These are phyloP conservation scores for Actinidia polygama DNA, from an alignment of 179 eudicot genomes.

Conservation along the genomic window DNA sequence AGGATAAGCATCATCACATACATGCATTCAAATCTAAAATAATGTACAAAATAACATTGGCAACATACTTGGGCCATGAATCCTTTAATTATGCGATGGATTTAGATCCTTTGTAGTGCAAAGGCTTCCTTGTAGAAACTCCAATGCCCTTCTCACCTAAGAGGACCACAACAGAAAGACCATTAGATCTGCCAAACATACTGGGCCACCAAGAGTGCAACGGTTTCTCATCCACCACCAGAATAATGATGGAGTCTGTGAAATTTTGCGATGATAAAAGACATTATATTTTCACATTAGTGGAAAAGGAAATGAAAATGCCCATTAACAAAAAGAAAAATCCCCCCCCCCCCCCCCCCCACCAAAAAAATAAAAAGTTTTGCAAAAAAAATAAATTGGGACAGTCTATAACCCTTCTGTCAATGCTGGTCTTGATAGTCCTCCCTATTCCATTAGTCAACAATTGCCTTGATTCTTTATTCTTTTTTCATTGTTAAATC, in stretches of 20 bases:
- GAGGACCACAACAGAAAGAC: slow-evolving; percentile 11
- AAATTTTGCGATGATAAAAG: not conserved
- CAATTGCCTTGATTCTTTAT: not conserved
- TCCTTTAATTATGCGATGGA: slow-evolving; percentile 89
- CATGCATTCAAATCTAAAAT: not conserved
- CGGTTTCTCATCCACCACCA: slow-evolving; percentile 1
- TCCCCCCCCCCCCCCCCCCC: not conserved
- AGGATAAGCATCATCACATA: not conserved
- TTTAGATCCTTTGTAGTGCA: slow-evolving; percentile 79
- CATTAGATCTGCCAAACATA: not conserved
- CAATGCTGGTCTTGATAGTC: not conserved
- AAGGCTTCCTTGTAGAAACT: slow-evolving; percentile 70
- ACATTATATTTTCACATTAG: not conserved
- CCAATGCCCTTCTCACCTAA: slow-evolving; percentile 95
- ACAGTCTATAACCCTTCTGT: not conserved
- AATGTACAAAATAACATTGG: not conserved
- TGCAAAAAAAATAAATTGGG: too few relatives aligned
- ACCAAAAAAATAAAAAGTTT: not conserved
- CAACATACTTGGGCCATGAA: slow-evolving; percentile 86
- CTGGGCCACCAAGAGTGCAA: not conserved
- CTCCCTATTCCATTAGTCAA: not conserved
- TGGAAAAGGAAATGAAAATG: too few relatives aligned
- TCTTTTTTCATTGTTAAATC: not conserved
- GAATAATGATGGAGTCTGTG: not conserved
- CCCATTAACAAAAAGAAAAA: not conserved